These are phyloP conservation scores for Blastomyces gilchristii DNA, from an alignment of 2,329 filamentous ascomycete species.

Conservation along the genomic window DNA sequence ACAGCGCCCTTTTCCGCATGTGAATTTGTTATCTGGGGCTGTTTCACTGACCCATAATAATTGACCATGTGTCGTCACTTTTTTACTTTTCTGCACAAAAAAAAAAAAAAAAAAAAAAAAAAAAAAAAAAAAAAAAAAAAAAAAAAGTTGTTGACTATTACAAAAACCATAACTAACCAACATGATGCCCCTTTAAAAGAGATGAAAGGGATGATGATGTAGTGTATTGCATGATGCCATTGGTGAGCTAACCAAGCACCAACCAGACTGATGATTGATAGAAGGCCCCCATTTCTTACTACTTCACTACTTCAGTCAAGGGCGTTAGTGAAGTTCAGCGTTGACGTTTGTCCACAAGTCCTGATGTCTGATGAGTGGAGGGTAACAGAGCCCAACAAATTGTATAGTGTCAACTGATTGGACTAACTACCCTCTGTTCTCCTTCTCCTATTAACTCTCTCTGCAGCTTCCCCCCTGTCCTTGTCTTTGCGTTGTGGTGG, in stretches of 20 bases:
- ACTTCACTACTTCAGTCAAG: neutral
- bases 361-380: neutral
- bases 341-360: neutral
- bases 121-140: neutral
- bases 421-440: neutral
- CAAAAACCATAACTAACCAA: neutral
- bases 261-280: neutral
- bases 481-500: neutral
- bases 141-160: neutral
- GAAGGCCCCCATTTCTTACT: neutral
- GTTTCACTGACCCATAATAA: conserved; percentile 3
- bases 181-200: neutral
- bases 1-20: neutral
- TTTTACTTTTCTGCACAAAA: neutral
- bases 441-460: neutral
- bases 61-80: neutral
- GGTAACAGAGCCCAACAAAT: neutral
- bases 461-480: neutral
- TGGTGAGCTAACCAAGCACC: neutral
- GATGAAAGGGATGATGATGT: neutral
- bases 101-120: neutral
- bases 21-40: neutral
- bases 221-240: neutral
- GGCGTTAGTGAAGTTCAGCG: neutral
- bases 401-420: neutral